Evolutionary conservation across 306 rosid species (phyloP), one percentile per base, ranked within the genome.

Genomic region (Malus sieversii): DNA sequence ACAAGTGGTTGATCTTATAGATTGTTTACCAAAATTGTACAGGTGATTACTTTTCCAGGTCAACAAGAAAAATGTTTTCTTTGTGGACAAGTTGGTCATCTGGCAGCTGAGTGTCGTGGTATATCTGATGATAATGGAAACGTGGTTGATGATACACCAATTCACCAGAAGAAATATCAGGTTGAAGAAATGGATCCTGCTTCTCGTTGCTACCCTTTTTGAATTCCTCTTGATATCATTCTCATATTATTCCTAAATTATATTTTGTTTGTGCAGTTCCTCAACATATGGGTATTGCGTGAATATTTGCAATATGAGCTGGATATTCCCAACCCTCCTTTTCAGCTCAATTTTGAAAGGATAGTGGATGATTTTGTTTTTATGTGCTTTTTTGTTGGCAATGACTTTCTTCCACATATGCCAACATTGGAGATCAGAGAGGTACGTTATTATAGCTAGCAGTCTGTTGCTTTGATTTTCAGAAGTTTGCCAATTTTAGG

Each of bases 341-440:
- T 90, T 82, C 91, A 80, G 83, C 79, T 89, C 75, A 86, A 88
- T 75, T 93, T 90, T 70, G 98, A 93, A 72, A 85, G 91, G 45
- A 45, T 93, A 66, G 82, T 90, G 81, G 98, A 90, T 87, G 98
- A 93, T 84, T 93, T 93, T 85, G 94, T 90, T 52, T 90, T 93
- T 77, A 76, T 93, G 68, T 93, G 98, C 75, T 93, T 93, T 82
- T 93, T 93, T 52, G 94, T 93, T 68, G 96, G 98, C 75, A 93
- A 93, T 75, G 98, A 93, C 87, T 93, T 93, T 86, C 98, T 93
- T 83, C 98, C 98, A 35, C 98, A 90, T 78, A 93, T 93, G 98
- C 98, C 98, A 23, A 93, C 98, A 65, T 84, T 93, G 81, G 98
- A 93, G 90, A 93, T 93, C 76, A 86, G 98, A 73, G 98, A 92